These are phyloP conservation scores for Pyricularia sp. DNA, from an alignment of 2,329 filamentous ascomycete genomes.

Conservation along the genomic window DNA sequence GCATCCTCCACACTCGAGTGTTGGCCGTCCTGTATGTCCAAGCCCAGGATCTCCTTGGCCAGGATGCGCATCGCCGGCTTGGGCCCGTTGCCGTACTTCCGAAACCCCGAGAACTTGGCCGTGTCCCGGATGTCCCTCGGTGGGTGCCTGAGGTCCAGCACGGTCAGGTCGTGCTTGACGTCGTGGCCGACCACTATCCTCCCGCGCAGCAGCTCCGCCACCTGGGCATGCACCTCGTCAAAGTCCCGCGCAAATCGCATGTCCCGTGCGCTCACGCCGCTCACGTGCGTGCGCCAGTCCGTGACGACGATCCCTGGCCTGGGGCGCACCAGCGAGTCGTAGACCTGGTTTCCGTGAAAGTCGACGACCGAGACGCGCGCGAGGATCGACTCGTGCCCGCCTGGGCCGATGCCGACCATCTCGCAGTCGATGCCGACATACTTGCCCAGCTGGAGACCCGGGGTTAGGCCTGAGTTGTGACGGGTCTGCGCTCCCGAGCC, in stretches of 20 bases:
- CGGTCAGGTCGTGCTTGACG: constrained; percentile 68
- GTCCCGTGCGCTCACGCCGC: constrained; percentile 67
- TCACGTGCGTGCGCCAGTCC: constrained; percentile 83
- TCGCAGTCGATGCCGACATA: constrained; percentile 94
- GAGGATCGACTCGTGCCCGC: constrained; percentile 62
- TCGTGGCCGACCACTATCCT: constrained; percentile 78
- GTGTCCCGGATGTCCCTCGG: constrained; percentile 77
- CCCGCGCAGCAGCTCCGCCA: constrained; percentile 59
- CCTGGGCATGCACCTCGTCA: constrained; percentile 64
- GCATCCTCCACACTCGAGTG: constrained; percentile 73
- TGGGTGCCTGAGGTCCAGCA: constrained; percentile 70
- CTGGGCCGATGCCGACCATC: constrained; percentile 84
- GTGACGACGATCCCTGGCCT: constrained; percentile 68
- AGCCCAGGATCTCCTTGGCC: constrained; percentile 44
- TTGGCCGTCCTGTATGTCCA: constrained; percentile 54
- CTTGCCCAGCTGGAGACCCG: constrained; percentile 65
- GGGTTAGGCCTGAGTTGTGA: constrained; percentile 54
- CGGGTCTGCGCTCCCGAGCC: constrained; percentile 28
- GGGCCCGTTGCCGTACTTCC: constrained; percentile 55
- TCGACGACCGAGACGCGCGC: constrained; percentile 88
- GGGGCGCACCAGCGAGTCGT: constrained; percentile 85
- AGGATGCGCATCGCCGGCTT: constrained; percentile 58
- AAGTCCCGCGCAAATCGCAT: constrained; percentile 64
- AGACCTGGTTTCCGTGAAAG: constrained; percentile 84
- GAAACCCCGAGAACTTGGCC: constrained; percentile 65